phyloP scores from a whole-genome alignment of 129 eudicot species.

The Escallonia herrerae region DNA sequence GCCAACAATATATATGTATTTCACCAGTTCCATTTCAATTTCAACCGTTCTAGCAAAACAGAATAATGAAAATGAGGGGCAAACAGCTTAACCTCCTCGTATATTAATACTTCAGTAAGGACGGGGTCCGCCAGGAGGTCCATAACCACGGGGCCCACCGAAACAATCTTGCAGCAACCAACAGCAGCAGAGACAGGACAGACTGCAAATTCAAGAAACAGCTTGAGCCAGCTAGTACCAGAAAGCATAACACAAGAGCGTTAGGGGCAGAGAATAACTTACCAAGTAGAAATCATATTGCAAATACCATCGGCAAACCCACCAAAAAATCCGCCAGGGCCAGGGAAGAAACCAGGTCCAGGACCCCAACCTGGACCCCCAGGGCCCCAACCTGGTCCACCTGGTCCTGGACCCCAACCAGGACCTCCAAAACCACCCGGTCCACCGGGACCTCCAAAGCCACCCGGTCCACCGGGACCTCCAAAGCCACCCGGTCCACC shows the following conservation, averaged over 20 bases:
- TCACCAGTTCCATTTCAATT: too few relatives aligned
- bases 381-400: neutral
- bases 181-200: constrained; percentile 19
- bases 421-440: neutral
- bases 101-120: neutral
- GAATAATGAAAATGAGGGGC: too few relatives aligned
- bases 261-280: neutral
- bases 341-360: neutral
- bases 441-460: constrained; percentile 6
- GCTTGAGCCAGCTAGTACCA: neutral
- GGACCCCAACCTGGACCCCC: constrained; percentile 5
- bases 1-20: too few relatives aligned
- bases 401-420: constrained; percentile 4
- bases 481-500: constrained; percentile 1
- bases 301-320: constrained; percentile 1
- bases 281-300: constrained; percentile 1
- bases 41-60: too few relatives aligned
- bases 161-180: constrained; percentile 16
- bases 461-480: constrained; percentile 5
- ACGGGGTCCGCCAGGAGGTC: constrained; percentile 5
- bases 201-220: constrained; percentile 1
- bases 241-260: neutral
- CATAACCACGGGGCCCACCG: constrained; percentile 9
- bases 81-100: too few relatives aligned
- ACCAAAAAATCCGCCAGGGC: constrained; percentile 8